Evolutionary conservation across 2,329 filamentous ascomycete species (phyloP).

Genomic region (Fusarium sp.): DNA sequence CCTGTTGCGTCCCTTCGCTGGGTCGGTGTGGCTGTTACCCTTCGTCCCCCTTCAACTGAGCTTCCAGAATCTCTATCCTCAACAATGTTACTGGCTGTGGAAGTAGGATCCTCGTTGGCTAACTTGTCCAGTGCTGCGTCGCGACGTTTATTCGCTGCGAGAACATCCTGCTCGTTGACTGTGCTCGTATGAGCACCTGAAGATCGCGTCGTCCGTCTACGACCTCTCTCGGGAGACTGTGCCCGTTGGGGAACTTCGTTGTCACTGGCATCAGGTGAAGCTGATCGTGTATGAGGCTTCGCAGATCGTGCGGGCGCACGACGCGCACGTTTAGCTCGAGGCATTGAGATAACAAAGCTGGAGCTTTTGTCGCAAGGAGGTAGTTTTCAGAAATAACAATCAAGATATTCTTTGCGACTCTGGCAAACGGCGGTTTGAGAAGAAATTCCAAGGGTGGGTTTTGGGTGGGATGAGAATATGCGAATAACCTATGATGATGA

Average conservation of each 20-base stretch:
- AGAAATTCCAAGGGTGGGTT: slow-evolving; percentile 1
- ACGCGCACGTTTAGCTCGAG: slow-evolving; percentile 49
- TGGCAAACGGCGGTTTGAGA: slow-evolving; percentile 3
- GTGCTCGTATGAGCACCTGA: slow-evolving; percentile 35
- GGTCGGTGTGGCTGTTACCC: slow-evolving; percentile 51
- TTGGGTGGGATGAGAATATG: slow-evolving; percentile 9
- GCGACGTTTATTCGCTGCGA: slow-evolving; percentile 47
- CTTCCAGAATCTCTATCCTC: slow-evolving; percentile 49
- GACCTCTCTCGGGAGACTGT: slow-evolving; percentile 42
- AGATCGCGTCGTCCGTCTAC: slow-evolving; percentile 44
- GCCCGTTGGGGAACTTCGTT: slow-evolving; percentile 23
- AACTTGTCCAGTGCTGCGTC: slow-evolving; percentile 55
- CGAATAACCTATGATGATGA: slow-evolving; percentile 39
- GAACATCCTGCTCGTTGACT: slow-evolving; percentile 46
- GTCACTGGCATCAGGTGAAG: slow-evolving; percentile 36
- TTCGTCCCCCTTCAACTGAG: slow-evolving; percentile 55
- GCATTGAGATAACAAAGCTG: slow-evolving; percentile 39
- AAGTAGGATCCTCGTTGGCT: slow-evolving; percentile 52
- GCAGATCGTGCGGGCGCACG: slow-evolving; percentile 43
- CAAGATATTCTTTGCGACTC: slow-evolving; percentile 7
- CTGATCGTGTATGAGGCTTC: slow-evolving; percentile 38
- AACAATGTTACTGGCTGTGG: slow-evolving; percentile 43
- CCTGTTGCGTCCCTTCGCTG: slow-evolving; percentile 60
- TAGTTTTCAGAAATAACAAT: not conserved
- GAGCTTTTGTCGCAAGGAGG: not conserved